Conservation (phyloP, 371 early-diverging fungal species). For the Capillidium heterosporum region DNA sequence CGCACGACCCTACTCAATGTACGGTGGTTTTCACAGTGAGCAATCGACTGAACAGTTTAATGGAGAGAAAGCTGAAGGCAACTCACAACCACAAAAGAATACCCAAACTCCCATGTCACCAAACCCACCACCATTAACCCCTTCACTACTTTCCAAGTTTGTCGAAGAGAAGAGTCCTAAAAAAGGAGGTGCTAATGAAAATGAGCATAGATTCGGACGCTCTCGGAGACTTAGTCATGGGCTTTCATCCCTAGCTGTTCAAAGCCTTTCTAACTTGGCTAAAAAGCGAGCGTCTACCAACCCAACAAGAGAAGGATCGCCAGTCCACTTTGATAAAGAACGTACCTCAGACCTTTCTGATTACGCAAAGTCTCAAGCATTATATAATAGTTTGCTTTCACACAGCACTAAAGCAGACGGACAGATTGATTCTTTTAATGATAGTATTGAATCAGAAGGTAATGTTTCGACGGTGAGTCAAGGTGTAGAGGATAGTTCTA, state of each 20-base stretch:
- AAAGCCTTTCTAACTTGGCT: conserved; percentile 6
- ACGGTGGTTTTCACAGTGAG: not conserved
- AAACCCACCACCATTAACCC: not conserved
- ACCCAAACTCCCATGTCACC: not conserved
- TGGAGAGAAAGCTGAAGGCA: not conserved
- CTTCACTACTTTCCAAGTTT: not conserved
- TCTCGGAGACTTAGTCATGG: conserved; percentile 1
- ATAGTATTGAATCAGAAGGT: not conserved
- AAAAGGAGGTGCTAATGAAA: not conserved
- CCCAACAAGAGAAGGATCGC: not conserved
- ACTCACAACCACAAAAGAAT: not conserved
- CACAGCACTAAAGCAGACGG: no score
- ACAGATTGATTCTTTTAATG: no score
- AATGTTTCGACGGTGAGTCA: not conserved
- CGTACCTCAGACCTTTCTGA: not conserved
- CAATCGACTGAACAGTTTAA: not conserved
- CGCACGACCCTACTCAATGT: conserved; percentile 3
- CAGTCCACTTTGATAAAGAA: not conserved
- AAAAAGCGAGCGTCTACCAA: conserved; percentile 1
- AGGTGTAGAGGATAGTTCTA: not conserved
- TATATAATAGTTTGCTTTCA: no score
- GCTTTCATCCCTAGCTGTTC: conserved; percentile 6
- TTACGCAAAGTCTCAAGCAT: no score
- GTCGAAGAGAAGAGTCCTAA: not conserved
- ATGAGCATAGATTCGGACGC: not conserved